phyloP scores from a whole-genome alignment of 768 basidiomycete species.

The Russula lepida region DNA sequence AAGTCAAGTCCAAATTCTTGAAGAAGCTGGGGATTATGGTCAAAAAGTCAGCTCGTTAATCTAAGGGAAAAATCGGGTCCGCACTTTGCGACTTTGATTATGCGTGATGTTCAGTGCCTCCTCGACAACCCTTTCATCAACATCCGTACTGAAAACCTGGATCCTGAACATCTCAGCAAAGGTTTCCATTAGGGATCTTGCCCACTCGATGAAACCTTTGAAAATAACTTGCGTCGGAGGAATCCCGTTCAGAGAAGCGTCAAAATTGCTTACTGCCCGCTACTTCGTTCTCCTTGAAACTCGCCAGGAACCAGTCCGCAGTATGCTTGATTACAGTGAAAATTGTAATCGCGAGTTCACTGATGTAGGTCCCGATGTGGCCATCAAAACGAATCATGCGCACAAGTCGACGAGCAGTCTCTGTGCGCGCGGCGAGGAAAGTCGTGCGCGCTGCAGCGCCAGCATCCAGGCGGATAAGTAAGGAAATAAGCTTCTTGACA shows the following conservation, averaged over 20 bases:
- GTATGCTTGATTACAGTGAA: constrained; percentile 97
- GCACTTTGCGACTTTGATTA: constrained; percentile 76
- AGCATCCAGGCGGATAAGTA: constrained; percentile 68
- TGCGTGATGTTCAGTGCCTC: constrained; percentile 74
- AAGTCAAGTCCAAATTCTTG: constrained; percentile 95
- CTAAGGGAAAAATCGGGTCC: constrained; percentile 3
- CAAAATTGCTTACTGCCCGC: constrained; percentile 63
- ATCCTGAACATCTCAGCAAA: constrained; percentile 82
- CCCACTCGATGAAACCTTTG: constrained; percentile 91
- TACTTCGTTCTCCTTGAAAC: constrained; percentile 92
- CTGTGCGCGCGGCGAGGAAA: constrained; percentile 71
- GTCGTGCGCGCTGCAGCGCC: constrained; percentile 71
- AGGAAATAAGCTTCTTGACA: constrained; percentile 60
- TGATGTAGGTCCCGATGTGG: constrained; percentile 75
- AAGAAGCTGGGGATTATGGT: constrained; percentile 45
- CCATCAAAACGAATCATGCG: constrained; percentile 88
- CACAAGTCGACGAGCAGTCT: constrained; percentile 67
- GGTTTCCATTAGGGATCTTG: constrained; percentile 71
- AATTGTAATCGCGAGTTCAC: constrained; percentile 78
- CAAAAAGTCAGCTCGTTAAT: background rate
- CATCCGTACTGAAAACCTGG: constrained; percentile 84
- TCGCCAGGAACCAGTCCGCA: constrained; percentile 94
- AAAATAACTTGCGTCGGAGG: background rate
- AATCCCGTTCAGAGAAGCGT: background rate
- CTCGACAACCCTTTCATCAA: constrained; percentile 58